Conservation (phyloP, 148 eudicot genomes). For the Amaranthus cruentus region DNA sequence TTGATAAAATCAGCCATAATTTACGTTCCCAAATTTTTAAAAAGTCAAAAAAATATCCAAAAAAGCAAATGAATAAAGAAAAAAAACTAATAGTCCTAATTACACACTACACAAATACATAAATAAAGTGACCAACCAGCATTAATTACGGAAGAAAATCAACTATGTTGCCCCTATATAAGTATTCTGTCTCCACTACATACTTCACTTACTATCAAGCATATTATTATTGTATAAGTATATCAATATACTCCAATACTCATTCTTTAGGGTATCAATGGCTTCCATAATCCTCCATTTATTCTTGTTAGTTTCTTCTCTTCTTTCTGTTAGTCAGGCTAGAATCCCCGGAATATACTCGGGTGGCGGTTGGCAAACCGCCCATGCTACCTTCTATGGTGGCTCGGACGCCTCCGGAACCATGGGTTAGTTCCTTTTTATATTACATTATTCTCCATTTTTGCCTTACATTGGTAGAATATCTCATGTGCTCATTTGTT, state of each 20-base stretch:
- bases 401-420: conserved; percentile 95
- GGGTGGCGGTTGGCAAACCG: conserved; percentile 65
- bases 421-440: conserved; percentile 47
- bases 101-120: background rate
- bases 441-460: background rate
- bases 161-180: conserved; percentile 26
- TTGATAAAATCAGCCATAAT: background rate
- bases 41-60: conserved; percentile 1
- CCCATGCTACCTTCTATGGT: conserved; percentile 90
- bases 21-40: background rate
- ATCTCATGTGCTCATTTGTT: too few species aligned
- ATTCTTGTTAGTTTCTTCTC: conserved; percentile 3
- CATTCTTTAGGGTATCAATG: conserved; percentile 9
- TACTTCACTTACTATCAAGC: conserved; percentile 2
- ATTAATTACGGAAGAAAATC: conserved; percentile 26
- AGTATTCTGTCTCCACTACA: conserved; percentile 34
- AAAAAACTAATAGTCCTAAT: background rate
- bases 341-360: conserved; percentile 56
- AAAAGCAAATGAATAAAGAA: background rate
- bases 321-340: conserved; percentile 25
- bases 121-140: conserved; percentile 21
- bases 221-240: background rate
- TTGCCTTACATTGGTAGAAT: too few species aligned
- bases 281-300: background rate
- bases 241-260: background rate